These are phyloP conservation scores for Acacia crassicarpa DNA, from an alignment of 306 rosid species.

Conservation along the genomic window DNA sequence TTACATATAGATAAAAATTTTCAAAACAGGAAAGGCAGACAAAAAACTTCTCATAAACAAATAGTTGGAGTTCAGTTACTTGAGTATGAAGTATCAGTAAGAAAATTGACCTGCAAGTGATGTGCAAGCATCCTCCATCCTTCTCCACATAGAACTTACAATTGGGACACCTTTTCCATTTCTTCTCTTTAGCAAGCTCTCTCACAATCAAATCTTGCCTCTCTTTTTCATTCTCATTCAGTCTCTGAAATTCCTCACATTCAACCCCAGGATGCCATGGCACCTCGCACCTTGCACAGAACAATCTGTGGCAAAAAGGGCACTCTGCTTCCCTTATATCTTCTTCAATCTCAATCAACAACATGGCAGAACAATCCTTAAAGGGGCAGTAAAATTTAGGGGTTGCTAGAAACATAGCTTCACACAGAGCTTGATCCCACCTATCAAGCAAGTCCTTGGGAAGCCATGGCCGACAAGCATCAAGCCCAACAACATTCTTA, in stretches of 20 bases:
- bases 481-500: conserved; percentile 39
- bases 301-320: conserved; percentile 61
- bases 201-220: conserved; percentile 44
- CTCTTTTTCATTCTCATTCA: conserved; percentile 41
- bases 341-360: conserved; percentile 24
- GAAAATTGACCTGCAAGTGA: conserved; percentile 57
- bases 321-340: conserved; percentile 47
- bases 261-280: conserved; percentile 58
- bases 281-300: conserved; percentile 62
- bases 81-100: neutral
- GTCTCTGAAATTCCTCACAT: conserved; percentile 46
- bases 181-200: conserved; percentile 37
- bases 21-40: neutral
- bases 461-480: conserved; percentile 44
- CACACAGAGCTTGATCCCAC: conserved; percentile 53
- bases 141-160: conserved; percentile 57
- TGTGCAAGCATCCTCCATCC: conserved; percentile 50
- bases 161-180: conserved; percentile 65
- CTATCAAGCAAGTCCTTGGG: conserved; percentile 42
- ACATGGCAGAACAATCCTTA: conserved; percentile 60
- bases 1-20: neutral
- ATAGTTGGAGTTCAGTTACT: neutral
- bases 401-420: conserved; percentile 22
- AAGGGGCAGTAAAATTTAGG: conserved; percentile 53
- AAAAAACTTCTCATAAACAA: neutral